These are phyloP conservation scores for Epichloe bromicola DNA, from an alignment of 2,329 filamentous ascomycete species.

Conservation along the genomic window DNA sequence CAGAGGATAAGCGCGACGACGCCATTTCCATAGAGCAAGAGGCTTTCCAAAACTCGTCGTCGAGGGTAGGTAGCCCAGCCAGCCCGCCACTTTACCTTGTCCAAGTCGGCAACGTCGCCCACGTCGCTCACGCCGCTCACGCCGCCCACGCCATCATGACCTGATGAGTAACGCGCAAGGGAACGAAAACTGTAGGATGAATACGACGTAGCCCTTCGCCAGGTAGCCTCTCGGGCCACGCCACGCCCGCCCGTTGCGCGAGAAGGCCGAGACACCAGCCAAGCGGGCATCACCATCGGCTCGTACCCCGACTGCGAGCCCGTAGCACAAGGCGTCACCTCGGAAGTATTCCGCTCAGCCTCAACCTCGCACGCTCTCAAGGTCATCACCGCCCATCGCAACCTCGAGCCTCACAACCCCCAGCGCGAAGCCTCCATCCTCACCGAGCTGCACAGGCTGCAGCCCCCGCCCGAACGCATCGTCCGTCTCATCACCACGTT, in stretches of 20 bases:
- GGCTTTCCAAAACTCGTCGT: conserved; percentile 44
- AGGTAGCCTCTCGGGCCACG: background rate
- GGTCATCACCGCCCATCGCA: conserved; percentile 61
- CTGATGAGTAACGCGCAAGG: background rate
- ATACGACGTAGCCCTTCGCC: conserved; percentile 30
- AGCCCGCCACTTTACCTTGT: background rate
- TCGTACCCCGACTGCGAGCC: conserved; percentile 38
- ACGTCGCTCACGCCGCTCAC: background rate
- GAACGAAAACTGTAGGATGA: conserved; percentile 35
- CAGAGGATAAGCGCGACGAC: conserved; percentile 18
- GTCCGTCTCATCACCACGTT: conserved; percentile 65
- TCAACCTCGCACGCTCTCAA: conserved; percentile 57
- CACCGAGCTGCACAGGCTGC: conserved; percentile 33
- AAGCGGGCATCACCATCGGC: conserved; percentile 35
- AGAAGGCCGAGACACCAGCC: background rate
- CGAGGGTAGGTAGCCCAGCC: conserved; percentile 30
- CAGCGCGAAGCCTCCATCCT: conserved; percentile 69
- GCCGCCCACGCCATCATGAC: too few species aligned
- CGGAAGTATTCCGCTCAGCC: conserved; percentile 63
- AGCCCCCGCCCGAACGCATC: conserved; percentile 19
- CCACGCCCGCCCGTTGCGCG: too few species aligned
- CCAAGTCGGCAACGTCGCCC: background rate
- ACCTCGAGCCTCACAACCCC: conserved; percentile 72
- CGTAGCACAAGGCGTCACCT: conserved; percentile 60
- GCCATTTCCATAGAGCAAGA: conserved; percentile 56